Conservation (phyloP, 495 filamentous ascomycete genomes). For the Trichoderma gamsii region DNA sequence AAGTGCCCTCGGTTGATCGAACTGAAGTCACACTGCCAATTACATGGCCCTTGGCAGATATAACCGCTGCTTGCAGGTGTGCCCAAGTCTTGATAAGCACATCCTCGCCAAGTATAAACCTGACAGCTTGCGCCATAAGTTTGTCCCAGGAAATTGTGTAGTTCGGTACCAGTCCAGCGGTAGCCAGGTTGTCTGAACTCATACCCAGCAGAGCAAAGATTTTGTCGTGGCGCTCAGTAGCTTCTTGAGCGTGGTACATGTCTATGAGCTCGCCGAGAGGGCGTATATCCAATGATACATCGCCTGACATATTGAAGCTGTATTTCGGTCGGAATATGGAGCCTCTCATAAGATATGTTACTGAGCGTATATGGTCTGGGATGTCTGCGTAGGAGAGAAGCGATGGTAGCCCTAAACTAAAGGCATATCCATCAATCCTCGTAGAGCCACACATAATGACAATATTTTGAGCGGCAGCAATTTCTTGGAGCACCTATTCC, state of each 20-base stretch:
- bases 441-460: neutral
- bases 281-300: neutral
- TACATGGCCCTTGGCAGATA: neutral
- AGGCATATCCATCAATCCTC: neutral
- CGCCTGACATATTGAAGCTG: neutral
- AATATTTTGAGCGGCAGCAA: neutral
- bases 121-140: neutral
- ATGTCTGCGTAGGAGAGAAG: neutral
- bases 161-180: neutral
- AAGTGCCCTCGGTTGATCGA: neutral
- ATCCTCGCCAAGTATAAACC: neutral
- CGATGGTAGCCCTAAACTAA: neutral
- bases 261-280: neutral
- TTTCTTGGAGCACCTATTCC: neutral
- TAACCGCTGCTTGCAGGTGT: neutral
- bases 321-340: neutral
- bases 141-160: neutral
- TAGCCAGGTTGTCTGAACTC: neutral
- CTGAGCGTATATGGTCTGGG: neutral
- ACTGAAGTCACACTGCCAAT: neutral
- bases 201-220: neutral
- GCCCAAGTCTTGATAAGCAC: neutral
- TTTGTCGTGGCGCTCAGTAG: constrained; percentile 2
- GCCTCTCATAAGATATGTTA: constrained; percentile 1
- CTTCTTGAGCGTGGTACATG: neutral